These are phyloP conservation scores for Aspergillus nanangensis DNA, from an alignment of 495 filamentous ascomycete species.

Conservation along the genomic window DNA sequence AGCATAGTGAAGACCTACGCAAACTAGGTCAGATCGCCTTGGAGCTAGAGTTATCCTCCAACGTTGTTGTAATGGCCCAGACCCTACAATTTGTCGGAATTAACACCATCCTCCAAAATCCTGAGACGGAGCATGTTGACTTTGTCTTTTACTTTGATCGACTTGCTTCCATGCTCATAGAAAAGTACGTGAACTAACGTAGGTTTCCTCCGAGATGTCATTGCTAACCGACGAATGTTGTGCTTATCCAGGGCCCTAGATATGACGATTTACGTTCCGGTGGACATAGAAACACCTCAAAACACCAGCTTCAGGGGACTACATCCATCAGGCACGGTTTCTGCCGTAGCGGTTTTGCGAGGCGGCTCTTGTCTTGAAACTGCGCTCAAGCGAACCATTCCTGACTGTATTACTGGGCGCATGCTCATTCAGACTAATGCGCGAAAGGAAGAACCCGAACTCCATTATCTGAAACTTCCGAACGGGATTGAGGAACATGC, in stretches of 20 bases:
- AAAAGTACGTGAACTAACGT: conserved; percentile 50
- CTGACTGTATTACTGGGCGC: conserved; percentile 85
- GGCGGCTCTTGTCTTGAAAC: conserved; percentile 85
- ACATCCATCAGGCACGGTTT: conserved; percentile 60
- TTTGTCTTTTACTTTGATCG: conserved; percentile 98
- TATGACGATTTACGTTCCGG: conserved; percentile 57
- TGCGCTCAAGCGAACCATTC: conserved; percentile 81
- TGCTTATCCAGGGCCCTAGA: conserved; percentile 60
- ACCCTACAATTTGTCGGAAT: conserved; percentile 79
- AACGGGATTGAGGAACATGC: conserved; percentile 64
- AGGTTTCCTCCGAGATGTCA: background rate
- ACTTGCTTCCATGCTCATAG: conserved; percentile 74
- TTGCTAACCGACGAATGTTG: conserved; percentile 7
- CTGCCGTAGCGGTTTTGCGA: conserved; percentile 82
- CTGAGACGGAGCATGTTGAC: conserved; percentile 74
- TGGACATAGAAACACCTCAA: conserved; percentile 63
- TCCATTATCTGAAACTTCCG: conserved; percentile 82
- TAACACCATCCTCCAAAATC: conserved; percentile 84
- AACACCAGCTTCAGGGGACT: conserved; percentile 65
- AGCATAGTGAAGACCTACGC: conserved; percentile 71
- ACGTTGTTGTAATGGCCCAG: conserved; percentile 65
- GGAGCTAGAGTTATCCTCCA: conserved; percentile 66
- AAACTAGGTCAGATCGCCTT: conserved; percentile 64
- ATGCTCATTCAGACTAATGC: conserved; percentile 87
- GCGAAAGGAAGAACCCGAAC: conserved; percentile 79